Evolutionary conservation across 177 flowering plant genomes (phyloP).

Genomic region (Tripterygium wilfordii): DNA sequence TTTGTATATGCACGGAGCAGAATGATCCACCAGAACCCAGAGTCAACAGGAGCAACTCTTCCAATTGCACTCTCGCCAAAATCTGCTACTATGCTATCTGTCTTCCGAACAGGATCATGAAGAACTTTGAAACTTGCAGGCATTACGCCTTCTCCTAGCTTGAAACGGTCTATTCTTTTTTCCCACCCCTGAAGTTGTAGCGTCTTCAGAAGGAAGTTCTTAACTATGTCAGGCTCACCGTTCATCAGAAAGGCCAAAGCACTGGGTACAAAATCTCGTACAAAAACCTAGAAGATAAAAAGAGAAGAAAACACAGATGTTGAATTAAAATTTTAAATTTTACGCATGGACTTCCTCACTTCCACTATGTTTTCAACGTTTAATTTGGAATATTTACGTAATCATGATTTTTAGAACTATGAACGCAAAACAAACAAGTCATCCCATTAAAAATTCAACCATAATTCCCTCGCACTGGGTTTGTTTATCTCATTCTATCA

Average conservation of each 20-base stretch:
- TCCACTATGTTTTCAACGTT: background rate
- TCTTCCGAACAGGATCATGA: constrained; percentile 35
- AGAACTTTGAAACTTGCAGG: constrained; percentile 60
- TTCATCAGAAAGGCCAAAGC: constrained; percentile 53
- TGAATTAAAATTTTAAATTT: background rate
- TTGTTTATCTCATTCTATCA: too few species aligned
- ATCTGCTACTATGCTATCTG: constrained; percentile 44
- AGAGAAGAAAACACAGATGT: background rate
- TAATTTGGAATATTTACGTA: too few species aligned
- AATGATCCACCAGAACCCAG: constrained; percentile 68
- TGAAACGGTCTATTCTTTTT: constrained; percentile 49
- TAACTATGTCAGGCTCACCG: constrained; percentile 54
- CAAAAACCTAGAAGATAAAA: constrained; percentile 35
- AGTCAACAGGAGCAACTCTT: constrained; percentile 59
- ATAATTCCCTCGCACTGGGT: too few species aligned
- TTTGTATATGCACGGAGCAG: constrained; percentile 51
- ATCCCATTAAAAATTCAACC: too few species aligned
- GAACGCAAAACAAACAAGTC: too few species aligned
- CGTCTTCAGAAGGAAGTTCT: constrained; percentile 47
- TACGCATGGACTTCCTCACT: background rate
- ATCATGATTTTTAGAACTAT: too few species aligned
- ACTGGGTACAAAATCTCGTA: constrained; percentile 57
- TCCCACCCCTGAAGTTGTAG: constrained; percentile 49
- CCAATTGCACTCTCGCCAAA: constrained; percentile 60
- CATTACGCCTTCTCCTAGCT: constrained; percentile 54